Evolutionary conservation across 768 basidiomycete species (phyloP), one percentile per base, ranked within the genome.

Genomic region (Podaxis sp.): DNA sequence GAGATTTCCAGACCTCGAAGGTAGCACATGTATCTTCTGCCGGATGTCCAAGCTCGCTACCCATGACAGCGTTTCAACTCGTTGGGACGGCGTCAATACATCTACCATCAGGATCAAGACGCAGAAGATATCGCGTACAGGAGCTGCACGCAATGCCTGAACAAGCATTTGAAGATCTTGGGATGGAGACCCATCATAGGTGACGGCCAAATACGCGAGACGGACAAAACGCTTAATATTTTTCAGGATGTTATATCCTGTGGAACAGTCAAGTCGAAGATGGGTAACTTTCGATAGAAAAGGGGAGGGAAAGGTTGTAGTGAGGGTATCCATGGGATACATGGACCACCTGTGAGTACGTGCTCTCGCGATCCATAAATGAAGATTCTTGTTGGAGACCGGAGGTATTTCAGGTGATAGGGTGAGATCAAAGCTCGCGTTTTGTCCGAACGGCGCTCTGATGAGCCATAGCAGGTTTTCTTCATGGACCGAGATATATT

Each of bases 381-480:
- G 56, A 1, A 65, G 33, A 22, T 68, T 44, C 63, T 12, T 55
- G 56, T 41, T 64, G 66, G 10, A 56, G 28, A n/a, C 37, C n/a
- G 62, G 65, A 46, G n/a, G 57, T 3, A 8, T 28, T 11, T 48
- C 26, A 48, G 30, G 8, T 0, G 56, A 26, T 50, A 12, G 38
- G 28, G 53, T 30, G 26, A 56, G 56, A 7, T 58, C 64, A 11
- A 66, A 22, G 38, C 33, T 28, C 13, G 24, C 26, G 15, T 28
- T 41, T 37, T 26, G 56, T 2, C 56, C 26, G 3, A 44, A 38
- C 13, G 60, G 40, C 28, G 52, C 52, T n/a, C 66, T 48, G 24
- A 70, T 60, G 12, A 72, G 61, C 69, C 68, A 68, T 41, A 66
- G 22, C 22, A 71, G 48, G 37, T 72, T 71, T 28, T 68, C 68